Percentiles rank a stretch among this genome's conserved stretches.
phyloP scores from a whole-genome alignment of 768 basidiomycete species.

The Amanita subjunquillea region DNA sequence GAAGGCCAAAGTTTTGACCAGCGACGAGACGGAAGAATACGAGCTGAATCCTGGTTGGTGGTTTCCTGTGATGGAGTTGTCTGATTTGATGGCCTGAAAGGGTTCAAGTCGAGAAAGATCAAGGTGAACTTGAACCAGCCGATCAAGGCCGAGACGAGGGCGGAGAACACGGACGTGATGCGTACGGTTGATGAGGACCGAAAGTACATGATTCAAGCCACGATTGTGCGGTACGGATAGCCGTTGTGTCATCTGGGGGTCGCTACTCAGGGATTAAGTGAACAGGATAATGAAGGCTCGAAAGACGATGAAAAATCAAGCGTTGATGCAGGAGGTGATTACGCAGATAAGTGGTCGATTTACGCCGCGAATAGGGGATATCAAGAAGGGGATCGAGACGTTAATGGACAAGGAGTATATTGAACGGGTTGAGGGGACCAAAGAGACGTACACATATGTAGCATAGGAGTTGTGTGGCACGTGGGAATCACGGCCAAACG shows the following conservation, averaged over 20 bases:
- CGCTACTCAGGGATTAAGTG: slow-evolving; percentile 4
- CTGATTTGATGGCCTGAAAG: slow-evolving; percentile 26
- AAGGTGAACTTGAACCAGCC: slow-evolving; percentile 86
- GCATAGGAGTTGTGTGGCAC: slow-evolving; percentile 30
- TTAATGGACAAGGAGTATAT: slow-evolving; percentile 97
- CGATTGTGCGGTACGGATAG: slow-evolving; percentile 62
- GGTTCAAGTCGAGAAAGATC: slow-evolving; percentile 90
- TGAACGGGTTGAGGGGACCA: slow-evolving; percentile 81
- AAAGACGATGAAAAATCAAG: slow-evolving; percentile 92
- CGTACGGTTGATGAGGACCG: slow-evolving; percentile 96
- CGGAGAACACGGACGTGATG: slow-evolving; percentile 79
- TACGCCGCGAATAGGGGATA: slow-evolving; percentile 88
- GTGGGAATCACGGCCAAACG: slow-evolving; percentile 9
- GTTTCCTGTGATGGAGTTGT: slow-evolving; percentile 21
- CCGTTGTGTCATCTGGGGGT: background rate
- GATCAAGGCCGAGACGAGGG: slow-evolving; percentile 90
- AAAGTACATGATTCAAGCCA: slow-evolving; percentile 92
- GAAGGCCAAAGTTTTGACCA: slow-evolving; percentile 83
- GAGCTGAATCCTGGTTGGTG: slow-evolving; percentile 75
- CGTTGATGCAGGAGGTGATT: slow-evolving; percentile 82
- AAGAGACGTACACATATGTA: slow-evolving; percentile 78
- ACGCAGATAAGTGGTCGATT: slow-evolving; percentile 82
- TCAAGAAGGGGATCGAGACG: slow-evolving; percentile 96
- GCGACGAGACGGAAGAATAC: slow-evolving; percentile 81
- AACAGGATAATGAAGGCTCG: slow-evolving; percentile 91